A percentile compares a stretch with the other conserved stretches of the same genome.
Evolutionary conservation across 1,139 yeast species (phyloP).

Genomic region (Insectozyma bohioensis): DNA sequence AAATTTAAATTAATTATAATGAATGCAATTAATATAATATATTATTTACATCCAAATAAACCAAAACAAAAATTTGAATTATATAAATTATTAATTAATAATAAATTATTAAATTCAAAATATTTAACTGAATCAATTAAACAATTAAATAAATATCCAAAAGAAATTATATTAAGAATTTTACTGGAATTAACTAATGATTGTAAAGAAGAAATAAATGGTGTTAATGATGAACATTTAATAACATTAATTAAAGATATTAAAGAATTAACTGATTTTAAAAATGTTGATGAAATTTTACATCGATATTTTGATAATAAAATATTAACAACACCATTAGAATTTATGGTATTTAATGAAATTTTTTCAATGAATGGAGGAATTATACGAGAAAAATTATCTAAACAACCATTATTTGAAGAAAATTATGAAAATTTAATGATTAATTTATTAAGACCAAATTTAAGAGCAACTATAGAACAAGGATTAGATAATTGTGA

Average conservation of each 20-base stretch:
- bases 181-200: constrained; percentile 10
- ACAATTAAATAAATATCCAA: constrained; percentile 6
- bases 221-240: constrained; percentile 10
- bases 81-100: constrained; percentile 30
- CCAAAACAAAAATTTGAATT: constrained; percentile 28
- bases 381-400: constrained; percentile 15
- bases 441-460: constrained; percentile 41
- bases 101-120: constrained; percentile 19
- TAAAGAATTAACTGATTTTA: constrained; percentile 7
- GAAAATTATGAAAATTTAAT: constrained; percentile 42
- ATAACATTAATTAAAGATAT: constrained; percentile 10
- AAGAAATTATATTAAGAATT: constrained; percentile 6
- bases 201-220: constrained; percentile 10
- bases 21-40: constrained; percentile 24
- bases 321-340: constrained; percentile 22
- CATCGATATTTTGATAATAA: constrained; percentile 18
- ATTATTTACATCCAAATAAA: constrained; percentile 17
- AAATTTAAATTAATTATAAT: constrained; percentile 25
- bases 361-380: constrained; percentile 41
- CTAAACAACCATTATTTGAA: constrained; percentile 23
- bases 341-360: constrained; percentile 35
- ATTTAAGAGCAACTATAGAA: constrained; percentile 33
- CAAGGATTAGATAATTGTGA: constrained; percentile 31
- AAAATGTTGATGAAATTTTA: constrained; percentile 7
- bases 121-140: constrained; percentile 15